Evolutionary conservation across 2,329 filamentous ascomycete genomes (phyloP).

Genomic region (Coniochaeta prunicola): DNA sequence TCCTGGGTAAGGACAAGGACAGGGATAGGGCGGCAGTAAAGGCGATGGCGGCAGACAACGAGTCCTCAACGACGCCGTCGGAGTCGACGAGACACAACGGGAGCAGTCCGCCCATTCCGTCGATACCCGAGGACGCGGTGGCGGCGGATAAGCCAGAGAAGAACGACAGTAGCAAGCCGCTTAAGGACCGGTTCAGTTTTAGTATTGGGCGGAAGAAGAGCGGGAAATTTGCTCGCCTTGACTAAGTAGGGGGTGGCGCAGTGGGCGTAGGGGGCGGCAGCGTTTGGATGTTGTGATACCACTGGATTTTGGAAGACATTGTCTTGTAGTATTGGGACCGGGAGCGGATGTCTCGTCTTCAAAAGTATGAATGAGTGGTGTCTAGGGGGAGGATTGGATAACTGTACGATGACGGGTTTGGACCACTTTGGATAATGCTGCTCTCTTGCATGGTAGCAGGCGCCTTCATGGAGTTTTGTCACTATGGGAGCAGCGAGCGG

Average conservation of each 20-base stretch:
- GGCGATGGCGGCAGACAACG: slow-evolving; percentile 7
- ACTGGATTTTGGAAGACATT: neutral
- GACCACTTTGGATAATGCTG: neutral
- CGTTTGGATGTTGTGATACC: slow-evolving; percentile 4
- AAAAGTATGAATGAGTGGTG: neutral
- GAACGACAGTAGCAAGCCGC: slow-evolving; percentile 31
- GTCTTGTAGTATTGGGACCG: neutral
- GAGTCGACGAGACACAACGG: slow-evolving; percentile 12
- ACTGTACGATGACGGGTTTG: neutral
- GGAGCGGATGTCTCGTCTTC: neutral
- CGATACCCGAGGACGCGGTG: neutral
- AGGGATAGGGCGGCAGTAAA: neutral
- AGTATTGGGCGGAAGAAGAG: slow-evolving; percentile 67
- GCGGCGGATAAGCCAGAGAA: slow-evolving; percentile 24
- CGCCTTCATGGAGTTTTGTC: neutral
- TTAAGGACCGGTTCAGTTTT: slow-evolving; percentile 60
- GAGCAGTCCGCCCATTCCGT: slow-evolving; percentile 7
- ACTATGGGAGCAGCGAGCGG: neutral
- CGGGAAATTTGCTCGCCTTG: slow-evolving; percentile 25
- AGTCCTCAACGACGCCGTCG: slow-evolving; percentile 2
- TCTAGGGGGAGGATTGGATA: neutral
- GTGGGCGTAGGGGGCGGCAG: no score
- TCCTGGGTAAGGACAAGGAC: slow-evolving; percentile 40
- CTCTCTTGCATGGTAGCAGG: neutral
- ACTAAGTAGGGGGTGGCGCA: neutral